Evolutionary conservation across 1,284 basidiomycete species (phyloP).

Genomic region (Marasmius oreades): DNA sequence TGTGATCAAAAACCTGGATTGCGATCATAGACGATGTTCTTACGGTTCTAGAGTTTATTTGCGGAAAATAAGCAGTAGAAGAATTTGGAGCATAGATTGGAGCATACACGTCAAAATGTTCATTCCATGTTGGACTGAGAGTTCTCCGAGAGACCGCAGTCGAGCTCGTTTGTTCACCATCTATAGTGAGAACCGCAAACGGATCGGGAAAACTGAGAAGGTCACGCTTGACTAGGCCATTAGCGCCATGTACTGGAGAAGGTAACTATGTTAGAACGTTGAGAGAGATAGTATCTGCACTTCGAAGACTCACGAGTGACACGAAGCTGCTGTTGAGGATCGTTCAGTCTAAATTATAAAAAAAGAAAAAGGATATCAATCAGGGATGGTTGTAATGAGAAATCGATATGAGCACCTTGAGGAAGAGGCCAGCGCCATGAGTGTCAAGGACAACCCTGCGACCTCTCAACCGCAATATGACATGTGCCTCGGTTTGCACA

Average conservation of each 20-base stretch:
- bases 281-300: not conserved
- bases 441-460: not conserved
- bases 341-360: conserved; percentile 32
- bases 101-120: conserved; percentile 85
- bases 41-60: conserved; percentile 55
- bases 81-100: too few relatives aligned
- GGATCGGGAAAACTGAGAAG: conserved; percentile 92
- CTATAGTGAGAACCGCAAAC: conserved; percentile 94
- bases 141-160: conserved; percentile 84
- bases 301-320: conserved; percentile 35
- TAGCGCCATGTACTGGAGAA: conserved; percentile 78
- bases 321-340: conserved; percentile 36
- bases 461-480: not conserved
- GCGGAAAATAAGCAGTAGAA: too few relatives aligned
- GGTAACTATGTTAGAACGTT: not conserved
- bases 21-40: conserved; percentile 88
- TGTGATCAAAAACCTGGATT: conserved; percentile 98
- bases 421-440: conserved; percentile 3
- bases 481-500: conserved; percentile 1
- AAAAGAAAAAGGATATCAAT: not conserved
- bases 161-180: conserved; percentile 92
- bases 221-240: conserved; percentile 86
- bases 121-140: conserved; percentile 91
- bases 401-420: conserved; percentile 36
- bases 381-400: conserved; percentile 30